phyloP scores from a whole-genome alignment of 169 alveolate genomes.

The Plasmodium sp. region DNA sequence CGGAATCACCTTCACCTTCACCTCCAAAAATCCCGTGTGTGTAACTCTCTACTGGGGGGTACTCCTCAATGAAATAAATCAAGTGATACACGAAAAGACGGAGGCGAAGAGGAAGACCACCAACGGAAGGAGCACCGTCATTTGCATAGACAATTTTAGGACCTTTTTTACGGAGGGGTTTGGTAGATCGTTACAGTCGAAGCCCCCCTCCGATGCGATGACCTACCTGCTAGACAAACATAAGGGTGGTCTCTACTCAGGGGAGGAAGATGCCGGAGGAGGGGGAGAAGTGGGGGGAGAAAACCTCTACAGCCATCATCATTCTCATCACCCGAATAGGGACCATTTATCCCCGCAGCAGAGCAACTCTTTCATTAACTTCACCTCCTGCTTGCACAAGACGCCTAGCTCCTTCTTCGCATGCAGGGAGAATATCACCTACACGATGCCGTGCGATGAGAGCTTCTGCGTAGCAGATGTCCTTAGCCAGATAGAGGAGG shows the following conservation, averaged over 20 bases:
- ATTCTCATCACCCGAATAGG: neutral
- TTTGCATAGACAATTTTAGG: conserved; percentile 45
- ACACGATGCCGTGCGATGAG: conserved; percentile 55
- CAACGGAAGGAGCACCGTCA: conserved; percentile 27
- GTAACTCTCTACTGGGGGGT: conserved; percentile 41
- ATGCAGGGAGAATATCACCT: conserved; percentile 10
- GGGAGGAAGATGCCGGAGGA: neutral
- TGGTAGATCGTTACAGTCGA: conserved; percentile 17
- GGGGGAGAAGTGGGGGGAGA: too few relatives aligned
- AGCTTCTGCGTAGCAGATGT: conserved; percentile 30
- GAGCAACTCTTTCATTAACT: neutral
- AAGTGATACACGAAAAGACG: conserved; percentile 5
- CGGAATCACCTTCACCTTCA: conserved; percentile 14
- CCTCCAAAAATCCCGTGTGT: conserved; percentile 5
- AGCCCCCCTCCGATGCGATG: conserved; percentile 29
- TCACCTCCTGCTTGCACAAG: conserved; percentile 20
- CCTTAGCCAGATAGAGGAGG: conserved; percentile 2
- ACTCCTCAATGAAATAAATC: conserved; percentile 23
- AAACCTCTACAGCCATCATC: neutral
- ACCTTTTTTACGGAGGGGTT: conserved; percentile 41
- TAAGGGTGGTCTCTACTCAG: neutral
- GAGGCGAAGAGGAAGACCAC: neutral
- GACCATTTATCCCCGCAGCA: neutral
- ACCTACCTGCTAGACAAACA: conserved; percentile 9
- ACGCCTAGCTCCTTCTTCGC: conserved; percentile 19